Percentiles rank a stretch among this genome's conserved stretches.
Evolutionary conservation across 2,329 filamentous ascomycete species (phyloP).

Genomic region (Zarea fungicola): DNA sequence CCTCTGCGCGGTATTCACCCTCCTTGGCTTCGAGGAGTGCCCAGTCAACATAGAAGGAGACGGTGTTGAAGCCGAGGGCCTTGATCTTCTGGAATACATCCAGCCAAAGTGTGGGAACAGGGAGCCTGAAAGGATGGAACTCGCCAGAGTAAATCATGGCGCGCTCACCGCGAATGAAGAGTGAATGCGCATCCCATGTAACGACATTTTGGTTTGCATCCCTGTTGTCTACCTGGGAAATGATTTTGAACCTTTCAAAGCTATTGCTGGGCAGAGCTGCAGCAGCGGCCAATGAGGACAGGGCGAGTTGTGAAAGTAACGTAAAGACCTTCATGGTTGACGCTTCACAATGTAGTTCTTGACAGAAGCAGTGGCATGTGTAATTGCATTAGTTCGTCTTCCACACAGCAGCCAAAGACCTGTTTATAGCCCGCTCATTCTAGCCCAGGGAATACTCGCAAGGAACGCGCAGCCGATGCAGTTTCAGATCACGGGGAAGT

Average conservation of each 20-base stretch:
- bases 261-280: background rate
- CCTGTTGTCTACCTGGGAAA: background rate
- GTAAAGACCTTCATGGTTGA: constrained; percentile 4
- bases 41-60: constrained; percentile 71
- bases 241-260: constrained; percentile 4
- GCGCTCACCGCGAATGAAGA: constrained; percentile 62
- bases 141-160: constrained; percentile 63
- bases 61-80: constrained; percentile 63
- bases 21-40: constrained; percentile 63
- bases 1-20: constrained; percentile 59
- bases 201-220: constrained; percentile 27
- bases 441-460: background rate
- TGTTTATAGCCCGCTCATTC: background rate
- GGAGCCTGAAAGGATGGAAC: constrained; percentile 53
- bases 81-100: constrained; percentile 73
- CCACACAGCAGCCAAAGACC: background rate
- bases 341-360: background rate
- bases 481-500: constrained; percentile 4
- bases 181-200: constrained; percentile 62
- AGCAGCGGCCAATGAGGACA: constrained; percentile 1
- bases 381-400: background rate
- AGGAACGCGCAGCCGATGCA: background rate
- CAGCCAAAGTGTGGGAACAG: constrained; percentile 41
- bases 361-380: background rate
- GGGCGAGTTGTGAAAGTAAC: constrained; percentile 2